Percentiles rank a stretch among this genome's conserved stretches.
phyloP scores from a whole-genome alignment of 345 rosid genomes.

The Arabis hirsuta region DNA sequence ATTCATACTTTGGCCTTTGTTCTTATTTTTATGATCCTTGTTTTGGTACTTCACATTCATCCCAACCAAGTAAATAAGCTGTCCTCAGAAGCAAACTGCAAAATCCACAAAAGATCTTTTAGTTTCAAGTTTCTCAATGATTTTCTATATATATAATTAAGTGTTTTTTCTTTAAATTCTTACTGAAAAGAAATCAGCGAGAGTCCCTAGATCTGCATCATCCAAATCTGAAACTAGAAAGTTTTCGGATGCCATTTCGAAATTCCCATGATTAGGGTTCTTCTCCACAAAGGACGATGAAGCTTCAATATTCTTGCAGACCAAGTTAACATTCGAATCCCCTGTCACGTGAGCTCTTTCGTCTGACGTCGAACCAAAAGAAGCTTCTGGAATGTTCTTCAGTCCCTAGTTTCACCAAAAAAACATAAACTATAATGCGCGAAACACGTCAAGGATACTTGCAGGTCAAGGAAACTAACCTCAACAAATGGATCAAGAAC shows the following conservation, averaged over 20 bases:
- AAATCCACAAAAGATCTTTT: conserved; percentile 44
- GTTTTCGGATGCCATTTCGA: not conserved
- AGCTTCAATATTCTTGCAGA: conserved; percentile 48
- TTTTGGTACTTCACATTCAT: conserved; percentile 43
- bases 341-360: conserved; percentile 66
- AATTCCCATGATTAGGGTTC: conserved; percentile 25
- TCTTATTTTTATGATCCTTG: not conserved
- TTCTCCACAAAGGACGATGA: conserved; percentile 36
- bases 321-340: conserved; percentile 39
- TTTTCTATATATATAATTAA: not conserved
- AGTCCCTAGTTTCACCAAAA: conserved; percentile 44
- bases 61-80: conserved; percentile 59
- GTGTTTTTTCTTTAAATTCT: conserved; percentile 36
- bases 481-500: conserved; percentile 25
- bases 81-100: conserved; percentile 72
- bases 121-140: conserved; percentile 4
- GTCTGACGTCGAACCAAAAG: conserved; percentile 41
- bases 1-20: conserved; percentile 16
- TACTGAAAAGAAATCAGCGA: conserved; percentile 68
- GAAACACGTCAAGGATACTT: not conserved
- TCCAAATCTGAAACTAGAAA: conserved; percentile 58
- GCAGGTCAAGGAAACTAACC: conserved; percentile 33
- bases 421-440: not conserved
- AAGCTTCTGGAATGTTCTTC: conserved; percentile 36
- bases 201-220: conserved; percentile 63